Evolutionary conservation across 2,329 filamentous ascomycete genomes (phyloP), one percentile per base, ranked within the genome.

Genomic region (Fusarium tupiense): DNA sequence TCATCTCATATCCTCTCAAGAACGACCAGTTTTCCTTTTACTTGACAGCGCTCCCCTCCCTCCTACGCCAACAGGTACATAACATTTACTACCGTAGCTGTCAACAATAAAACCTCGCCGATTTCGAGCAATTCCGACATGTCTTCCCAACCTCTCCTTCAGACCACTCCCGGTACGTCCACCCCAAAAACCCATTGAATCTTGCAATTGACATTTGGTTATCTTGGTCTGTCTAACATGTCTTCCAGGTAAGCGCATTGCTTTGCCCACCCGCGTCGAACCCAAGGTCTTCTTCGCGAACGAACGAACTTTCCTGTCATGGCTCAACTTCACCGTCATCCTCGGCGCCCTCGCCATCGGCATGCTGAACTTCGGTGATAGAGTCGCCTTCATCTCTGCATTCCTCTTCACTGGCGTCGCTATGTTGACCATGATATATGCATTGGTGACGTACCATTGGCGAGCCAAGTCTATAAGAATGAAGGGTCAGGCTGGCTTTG

Each of bases 201-300:
- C 46, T 49, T 47, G 29, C 43, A 38, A 56, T 47, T 31, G 17
- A 22, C 22, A 20, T 19, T 13, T 58, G 10, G 43, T 26, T 24
- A n/a, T 26, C 52, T 29, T 59, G n/a, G 40, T 33, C 35, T 64
- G 41, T 64, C 69, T 78, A 69, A 80, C 71, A 40, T 38, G 37
- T 49, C 26, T 41, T n/a, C 54, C 79, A 98, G 96, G 96, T 89
- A 99, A 99, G 88, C 94, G 96, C 82, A 98, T 99, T 83, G 96
- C 96, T 80, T 94, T 99, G 75, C 96, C 96, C 66, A 98, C 96
- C 69, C 95, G 96, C 77, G 96, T 99, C 84, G 96, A 99, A 85
- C 96, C 96, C 80, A 99, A 99, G 86, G 96, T 99, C 88, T 99
- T 98, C 91, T 99, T 99, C 88, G 96, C 96, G 86, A 99, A 99